Evolutionary conservation across 2,329 filamentous ascomycete genomes (phyloP).

Genomic region (Ceratocystis eucalypticola): DNA sequence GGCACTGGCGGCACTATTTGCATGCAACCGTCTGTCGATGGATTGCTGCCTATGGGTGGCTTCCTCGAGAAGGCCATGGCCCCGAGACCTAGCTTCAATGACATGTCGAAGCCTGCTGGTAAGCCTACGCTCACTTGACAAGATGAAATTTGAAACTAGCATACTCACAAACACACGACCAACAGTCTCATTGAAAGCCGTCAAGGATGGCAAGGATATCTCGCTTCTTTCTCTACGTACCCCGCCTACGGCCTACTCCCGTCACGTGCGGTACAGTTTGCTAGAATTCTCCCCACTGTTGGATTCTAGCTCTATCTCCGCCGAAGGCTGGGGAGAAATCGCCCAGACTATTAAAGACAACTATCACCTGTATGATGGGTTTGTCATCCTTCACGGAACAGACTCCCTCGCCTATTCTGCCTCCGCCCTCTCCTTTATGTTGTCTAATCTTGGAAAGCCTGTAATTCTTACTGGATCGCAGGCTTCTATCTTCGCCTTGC

Average conservation of each 20-base stretch:
- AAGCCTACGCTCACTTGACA: slow-evolving; percentile 14
- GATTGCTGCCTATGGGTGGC: slow-evolving; percentile 64
- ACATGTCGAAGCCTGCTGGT: slow-evolving; percentile 32
- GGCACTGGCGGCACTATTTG: slow-evolving; percentile 87
- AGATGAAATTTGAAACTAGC: background rate
- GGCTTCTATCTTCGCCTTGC: slow-evolving; percentile 77
- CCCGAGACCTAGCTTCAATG: slow-evolving; percentile 74
- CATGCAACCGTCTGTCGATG: slow-evolving; percentile 71
- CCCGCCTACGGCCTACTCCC: slow-evolving; percentile 64
- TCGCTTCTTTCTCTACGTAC: slow-evolving; percentile 59
- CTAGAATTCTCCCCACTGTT: slow-evolving; percentile 74
- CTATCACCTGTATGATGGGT: slow-evolving; percentile 79
- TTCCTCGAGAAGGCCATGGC: slow-evolving; percentile 76
- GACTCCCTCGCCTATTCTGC: slow-evolving; percentile 83
- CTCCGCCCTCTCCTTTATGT: slow-evolving; percentile 85
- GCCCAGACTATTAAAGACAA: slow-evolving; percentile 67
- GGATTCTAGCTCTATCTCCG: slow-evolving; percentile 82
- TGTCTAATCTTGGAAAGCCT: slow-evolving; percentile 79
- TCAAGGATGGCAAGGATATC: slow-evolving; percentile 36
- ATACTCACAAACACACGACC: background rate
- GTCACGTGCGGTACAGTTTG: slow-evolving; percentile 70
- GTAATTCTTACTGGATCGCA: slow-evolving; percentile 75
- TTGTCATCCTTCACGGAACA: slow-evolving; percentile 81
- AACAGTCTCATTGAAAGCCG: slow-evolving; percentile 38
- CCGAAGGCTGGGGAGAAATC: slow-evolving; percentile 74